A percentile compares a stretch with the other conserved stretches of the same genome.
phyloP scores from a whole-genome alignment of 495 filamentous ascomycete genomes.

The Symbiotaphrina buchneri region DNA sequence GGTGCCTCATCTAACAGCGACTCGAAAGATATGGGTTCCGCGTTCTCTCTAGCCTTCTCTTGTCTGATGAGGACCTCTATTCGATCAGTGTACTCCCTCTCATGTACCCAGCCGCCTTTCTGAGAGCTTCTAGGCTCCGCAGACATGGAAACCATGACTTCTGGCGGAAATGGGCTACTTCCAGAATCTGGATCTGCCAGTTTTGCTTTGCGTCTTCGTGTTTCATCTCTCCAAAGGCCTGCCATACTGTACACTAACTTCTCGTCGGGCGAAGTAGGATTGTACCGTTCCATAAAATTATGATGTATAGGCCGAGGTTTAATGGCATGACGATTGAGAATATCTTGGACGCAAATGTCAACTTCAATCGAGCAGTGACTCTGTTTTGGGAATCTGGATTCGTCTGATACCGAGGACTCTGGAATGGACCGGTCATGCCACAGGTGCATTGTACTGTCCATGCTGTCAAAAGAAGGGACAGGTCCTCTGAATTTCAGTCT shows the following conservation, averaged over 20 bases:
- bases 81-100: constrained; percentile 55
- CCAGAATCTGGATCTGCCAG: constrained; percentile 28
- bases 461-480: constrained; percentile 42
- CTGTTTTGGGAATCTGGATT: constrained; percentile 40
- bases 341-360: constrained; percentile 74
- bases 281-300: constrained; percentile 60
- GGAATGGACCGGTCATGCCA: constrained; percentile 65
- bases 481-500: constrained; percentile 52
- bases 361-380: constrained; percentile 79
- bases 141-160: constrained; percentile 69
- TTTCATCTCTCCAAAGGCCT: constrained; percentile 83
- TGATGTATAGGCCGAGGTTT: constrained; percentile 58
- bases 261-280: constrained; percentile 37
- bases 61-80: constrained; percentile 33
- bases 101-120: constrained; percentile 67
- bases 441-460: constrained; percentile 29
- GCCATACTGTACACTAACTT: constrained; percentile 87
- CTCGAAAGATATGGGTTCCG: constrained; percentile 30
- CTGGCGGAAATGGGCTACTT: constrained; percentile 53
- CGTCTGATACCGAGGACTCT: constrained; percentile 27
- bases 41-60: constrained; percentile 30
- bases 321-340: constrained; percentile 59
- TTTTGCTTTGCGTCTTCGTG: constrained; percentile 44
- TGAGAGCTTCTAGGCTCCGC: constrained; percentile 49
- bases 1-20: constrained; percentile 29